These are phyloP conservation scores for Babesia bovis DNA, from an alignment of 169 alveolate genomes.

Conservation along the genomic window DNA sequence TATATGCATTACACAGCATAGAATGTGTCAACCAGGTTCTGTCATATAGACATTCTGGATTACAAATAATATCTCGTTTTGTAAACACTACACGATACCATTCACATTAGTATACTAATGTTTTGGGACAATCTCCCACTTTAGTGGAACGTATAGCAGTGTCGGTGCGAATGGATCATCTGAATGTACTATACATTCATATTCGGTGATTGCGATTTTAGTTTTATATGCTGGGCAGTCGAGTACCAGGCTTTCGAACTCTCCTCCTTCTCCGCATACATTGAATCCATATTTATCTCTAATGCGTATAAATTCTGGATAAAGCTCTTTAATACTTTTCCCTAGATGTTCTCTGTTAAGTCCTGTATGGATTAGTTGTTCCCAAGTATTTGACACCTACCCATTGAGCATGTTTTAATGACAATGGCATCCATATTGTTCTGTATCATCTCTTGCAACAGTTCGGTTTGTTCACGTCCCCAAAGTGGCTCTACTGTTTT, in stretches of 20 bases:
- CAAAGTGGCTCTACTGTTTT: conserved; percentile 69
- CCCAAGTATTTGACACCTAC: conserved; percentile 22
- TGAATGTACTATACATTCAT: conserved; percentile 42
- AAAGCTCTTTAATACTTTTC: conserved; percentile 76
- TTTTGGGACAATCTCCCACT: conserved; percentile 46
- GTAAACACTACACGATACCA: too few species aligned
- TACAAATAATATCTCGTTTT: too few species aligned
- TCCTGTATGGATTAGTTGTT: conserved; percentile 81
- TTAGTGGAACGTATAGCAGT: conserved; percentile 48
- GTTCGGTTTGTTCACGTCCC: conserved; percentile 72
- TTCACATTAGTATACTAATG: neutral
- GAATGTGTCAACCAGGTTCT: too few species aligned
- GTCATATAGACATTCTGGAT: too few species aligned
- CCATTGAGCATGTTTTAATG: conserved; percentile 85
- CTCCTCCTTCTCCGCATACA: conserved; percentile 99
- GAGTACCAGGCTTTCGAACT: conserved; percentile 94
- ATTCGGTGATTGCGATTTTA: conserved; percentile 60
- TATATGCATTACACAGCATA: too few species aligned
- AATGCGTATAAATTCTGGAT: conserved; percentile 42
- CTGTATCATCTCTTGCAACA: conserved; percentile 88
- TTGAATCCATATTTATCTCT: conserved; percentile 89
- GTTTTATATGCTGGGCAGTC: conserved; percentile 87
- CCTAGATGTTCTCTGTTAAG: conserved; percentile 88
- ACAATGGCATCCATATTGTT: conserved; percentile 87
- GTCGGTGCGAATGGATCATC: conserved; percentile 62